Percentiles rank a stretch among this genome's conserved stretches.
phyloP scores from a whole-genome alignment of 2,329 filamentous ascomycete species.

The Endothia cerciana region DNA sequence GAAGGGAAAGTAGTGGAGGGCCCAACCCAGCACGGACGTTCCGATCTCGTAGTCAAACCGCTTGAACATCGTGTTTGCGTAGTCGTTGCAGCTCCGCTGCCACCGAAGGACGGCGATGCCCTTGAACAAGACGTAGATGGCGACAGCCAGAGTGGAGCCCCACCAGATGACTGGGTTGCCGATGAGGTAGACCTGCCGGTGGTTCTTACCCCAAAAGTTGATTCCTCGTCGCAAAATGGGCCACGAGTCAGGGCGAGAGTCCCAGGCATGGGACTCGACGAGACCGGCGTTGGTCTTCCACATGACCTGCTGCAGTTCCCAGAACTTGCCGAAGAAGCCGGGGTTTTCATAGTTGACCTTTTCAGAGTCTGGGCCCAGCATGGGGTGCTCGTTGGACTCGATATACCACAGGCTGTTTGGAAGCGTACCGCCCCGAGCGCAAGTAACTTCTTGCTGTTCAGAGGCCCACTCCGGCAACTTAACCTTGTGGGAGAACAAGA shows the following conservation, averaged over 20 bases:
- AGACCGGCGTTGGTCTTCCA: slow-evolving; percentile 98
- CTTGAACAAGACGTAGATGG: slow-evolving; percentile 82
- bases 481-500: slow-evolving; percentile 97
- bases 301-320: slow-evolving; percentile 97
- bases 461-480: slow-evolving; percentile 98
- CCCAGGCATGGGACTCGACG: slow-evolving; percentile 96
- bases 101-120: slow-evolving; percentile 84
- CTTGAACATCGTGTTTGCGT: slow-evolving; percentile 81
- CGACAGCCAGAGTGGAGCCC: slow-evolving; percentile 78
- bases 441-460: slow-evolving; percentile 99
- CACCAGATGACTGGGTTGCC: slow-evolving; percentile 97
- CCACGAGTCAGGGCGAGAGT: slow-evolving; percentile 93
- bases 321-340: slow-evolving; percentile 97
- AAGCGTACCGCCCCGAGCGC: slow-evolving; percentile 84
- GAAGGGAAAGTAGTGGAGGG: slow-evolving; percentile 98
- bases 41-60: slow-evolving; percentile 98
- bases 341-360: slow-evolving; percentile 96
- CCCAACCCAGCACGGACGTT: slow-evolving; percentile 88
- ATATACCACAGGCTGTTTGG: slow-evolving; percentile 98
- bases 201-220: slow-evolving; percentile 97
- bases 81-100: slow-evolving; percentile 92
- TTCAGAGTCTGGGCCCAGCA: slow-evolving; percentile 74
- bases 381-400: slow-evolving; percentile 85
- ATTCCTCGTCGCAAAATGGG: slow-evolving; percentile 90
- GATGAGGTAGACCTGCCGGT: slow-evolving; percentile 94